Conservation (phyloP, 352 stramenopile genomes). For the Phytophthora cactorum region DNA sequence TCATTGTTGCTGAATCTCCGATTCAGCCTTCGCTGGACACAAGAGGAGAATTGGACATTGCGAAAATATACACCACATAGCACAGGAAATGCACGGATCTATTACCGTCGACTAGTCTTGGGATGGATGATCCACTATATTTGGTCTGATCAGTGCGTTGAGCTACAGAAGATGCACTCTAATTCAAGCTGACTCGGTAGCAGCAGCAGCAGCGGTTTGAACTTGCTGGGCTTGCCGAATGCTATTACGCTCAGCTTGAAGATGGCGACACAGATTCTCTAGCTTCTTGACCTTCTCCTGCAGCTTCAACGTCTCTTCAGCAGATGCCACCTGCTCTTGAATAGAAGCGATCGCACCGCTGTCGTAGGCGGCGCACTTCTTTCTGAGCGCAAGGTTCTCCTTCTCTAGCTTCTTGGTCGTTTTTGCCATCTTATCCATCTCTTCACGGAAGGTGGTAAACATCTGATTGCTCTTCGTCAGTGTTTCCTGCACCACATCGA, state of each 20-base stretch:
- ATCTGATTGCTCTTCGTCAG: slow-evolving; percentile 88
- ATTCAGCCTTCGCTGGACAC: background rate
- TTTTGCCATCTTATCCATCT: slow-evolving; percentile 91
- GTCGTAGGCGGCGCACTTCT: slow-evolving; percentile 87
- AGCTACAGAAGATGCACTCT: background rate
- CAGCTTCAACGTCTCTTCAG: slow-evolving; percentile 71
- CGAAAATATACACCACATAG: slow-evolving; percentile 16
- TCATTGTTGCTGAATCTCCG: slow-evolving; percentile 1
- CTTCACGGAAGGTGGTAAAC: slow-evolving; percentile 83
- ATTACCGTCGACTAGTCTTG: slow-evolving; percentile 35
- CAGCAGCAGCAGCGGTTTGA: slow-evolving; percentile 18
- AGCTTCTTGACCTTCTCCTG: slow-evolving; percentile 88
- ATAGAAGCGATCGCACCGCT: slow-evolving; percentile 74
- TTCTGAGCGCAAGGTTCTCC: slow-evolving; percentile 79
- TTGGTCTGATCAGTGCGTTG: slow-evolving; percentile 13
- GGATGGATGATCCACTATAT: slow-evolving; percentile 30
- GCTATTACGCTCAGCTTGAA: slow-evolving; percentile 84
- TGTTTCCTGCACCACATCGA: slow-evolving; percentile 85
- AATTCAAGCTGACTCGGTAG: slow-evolving; percentile 36
- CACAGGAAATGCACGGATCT: slow-evolving; percentile 22
- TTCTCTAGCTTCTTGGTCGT: slow-evolving; percentile 89
- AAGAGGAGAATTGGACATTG: background rate
- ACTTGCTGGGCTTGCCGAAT: slow-evolving; percentile 39
- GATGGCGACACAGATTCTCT: slow-evolving; percentile 79
- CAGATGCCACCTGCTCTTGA: slow-evolving; percentile 69